Evolutionary conservation across 139 green algal species (phyloP).

Genomic region (Coccomyxa sp.): DNA sequence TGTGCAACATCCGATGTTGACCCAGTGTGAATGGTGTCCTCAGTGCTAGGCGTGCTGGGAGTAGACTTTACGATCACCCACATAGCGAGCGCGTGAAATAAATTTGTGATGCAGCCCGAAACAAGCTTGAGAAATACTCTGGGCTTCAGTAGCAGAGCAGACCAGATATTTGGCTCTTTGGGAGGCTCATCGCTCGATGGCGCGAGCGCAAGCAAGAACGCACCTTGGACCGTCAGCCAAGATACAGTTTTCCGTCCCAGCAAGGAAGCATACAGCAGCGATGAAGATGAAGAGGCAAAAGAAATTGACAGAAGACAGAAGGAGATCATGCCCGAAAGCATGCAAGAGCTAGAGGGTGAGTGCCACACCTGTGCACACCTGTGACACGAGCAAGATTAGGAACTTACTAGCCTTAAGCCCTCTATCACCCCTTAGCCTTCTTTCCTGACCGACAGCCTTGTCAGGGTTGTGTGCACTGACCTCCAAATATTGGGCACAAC

Average conservation of each 20-base stretch:
- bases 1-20: too few relatives aligned
- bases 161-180: slow-evolving; percentile 14
- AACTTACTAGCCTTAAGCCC: too few relatives aligned
- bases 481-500: too few relatives aligned
- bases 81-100: too few relatives aligned
- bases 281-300: slow-evolving; percentile 12
- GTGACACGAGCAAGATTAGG: too few relatives aligned
- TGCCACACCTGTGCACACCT: too few relatives aligned
- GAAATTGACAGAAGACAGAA: not conserved
- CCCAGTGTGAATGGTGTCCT: too few relatives aligned
- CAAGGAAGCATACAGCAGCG: slow-evolving; percentile 9
- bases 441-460: too few relatives aligned
- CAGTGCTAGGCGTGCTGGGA: too few relatives aligned
- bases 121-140: not conserved
- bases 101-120: not conserved
- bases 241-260: not conserved
- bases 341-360: not conserved
- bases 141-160: slow-evolving; percentile 5
- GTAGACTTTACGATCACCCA: too few relatives aligned
- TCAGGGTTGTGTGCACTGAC: too few relatives aligned
- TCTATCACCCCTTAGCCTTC: too few relatives aligned
- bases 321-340: not conserved
- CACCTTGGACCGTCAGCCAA: not conserved
- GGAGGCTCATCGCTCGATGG: not conserved
- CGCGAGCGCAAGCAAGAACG: not conserved